phyloP scores from a whole-genome alignment of 1,284 basidiomycete species.

The Caloboletus inedulis region DNA sequence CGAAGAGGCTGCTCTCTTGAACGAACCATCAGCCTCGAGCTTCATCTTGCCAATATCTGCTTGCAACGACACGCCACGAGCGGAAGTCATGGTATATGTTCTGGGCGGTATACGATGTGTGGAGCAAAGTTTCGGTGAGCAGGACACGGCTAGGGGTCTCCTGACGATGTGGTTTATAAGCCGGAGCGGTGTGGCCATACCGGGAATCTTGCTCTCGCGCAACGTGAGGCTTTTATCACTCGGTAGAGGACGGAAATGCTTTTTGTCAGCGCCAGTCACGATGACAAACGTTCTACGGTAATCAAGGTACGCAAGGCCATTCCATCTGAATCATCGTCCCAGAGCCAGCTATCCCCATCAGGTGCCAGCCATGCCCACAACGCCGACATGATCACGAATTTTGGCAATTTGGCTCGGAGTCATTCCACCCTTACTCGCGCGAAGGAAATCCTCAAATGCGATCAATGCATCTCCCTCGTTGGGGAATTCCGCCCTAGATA shows the following conservation, averaged over 20 bases:
- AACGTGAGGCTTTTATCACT: no score
- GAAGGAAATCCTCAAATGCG: conserved; percentile 75
- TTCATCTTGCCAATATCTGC: conserved; percentile 68
- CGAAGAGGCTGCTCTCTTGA: conserved; percentile 69
- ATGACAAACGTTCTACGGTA: conserved; percentile 19
- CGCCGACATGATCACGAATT: conserved; percentile 72
- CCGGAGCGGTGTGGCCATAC: conserved; percentile 14
- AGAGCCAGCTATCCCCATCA: conserved; percentile 29
- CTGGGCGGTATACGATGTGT: not conserved
- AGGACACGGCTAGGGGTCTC: conserved; percentile 6
- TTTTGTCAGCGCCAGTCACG: not conserved
- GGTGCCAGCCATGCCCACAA: conserved; percentile 76
- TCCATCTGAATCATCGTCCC: not conserved
- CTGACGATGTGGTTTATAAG: conserved; percentile 7
- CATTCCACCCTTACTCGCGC: conserved; percentile 65
- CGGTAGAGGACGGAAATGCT: not conserved
- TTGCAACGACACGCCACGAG: conserved; percentile 37
- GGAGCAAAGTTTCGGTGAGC: not conserved
- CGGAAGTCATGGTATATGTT: conserved; percentile 24
- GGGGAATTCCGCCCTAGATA: conserved; percentile 52
- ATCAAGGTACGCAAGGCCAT: not conserved
- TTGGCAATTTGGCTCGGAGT: conserved; percentile 73
- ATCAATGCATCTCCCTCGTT: conserved; percentile 51
- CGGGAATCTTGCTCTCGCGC: conserved; percentile 5
- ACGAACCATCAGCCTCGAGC: conserved; percentile 69